Percentiles rank a stretch among this genome's conserved stretches.
phyloP scores from a whole-genome alignment of 768 basidiomycete genomes.

The Leucocoprinus birnbaumii region DNA sequence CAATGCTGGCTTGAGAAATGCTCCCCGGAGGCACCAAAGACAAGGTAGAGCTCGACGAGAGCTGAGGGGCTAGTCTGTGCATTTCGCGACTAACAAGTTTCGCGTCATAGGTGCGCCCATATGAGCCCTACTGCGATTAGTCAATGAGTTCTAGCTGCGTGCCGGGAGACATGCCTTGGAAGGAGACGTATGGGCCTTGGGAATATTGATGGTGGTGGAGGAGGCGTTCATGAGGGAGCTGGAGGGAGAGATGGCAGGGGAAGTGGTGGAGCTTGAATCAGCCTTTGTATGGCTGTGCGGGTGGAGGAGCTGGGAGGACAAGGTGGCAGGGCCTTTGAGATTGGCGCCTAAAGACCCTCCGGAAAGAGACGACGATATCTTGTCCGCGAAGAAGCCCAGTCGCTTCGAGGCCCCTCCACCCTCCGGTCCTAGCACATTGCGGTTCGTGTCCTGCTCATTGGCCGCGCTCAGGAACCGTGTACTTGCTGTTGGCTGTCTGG shows the following conservation, averaged over 20 bases:
- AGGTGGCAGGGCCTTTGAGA: conserved; percentile 26
- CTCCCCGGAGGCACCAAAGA: conserved; percentile 38
- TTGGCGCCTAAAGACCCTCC: conserved; percentile 20
- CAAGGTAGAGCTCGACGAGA: conserved; percentile 46
- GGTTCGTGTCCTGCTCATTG: conserved; percentile 29
- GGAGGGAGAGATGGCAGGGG: conserved; percentile 21
- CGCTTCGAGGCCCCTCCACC: conserved; percentile 32
- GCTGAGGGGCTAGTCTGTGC: conserved; percentile 65
- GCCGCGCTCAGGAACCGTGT: conserved; percentile 29
- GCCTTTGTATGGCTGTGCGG: conserved; percentile 35
- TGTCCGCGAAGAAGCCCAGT: conserved; percentile 40
- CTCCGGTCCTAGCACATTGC: conserved; percentile 27
- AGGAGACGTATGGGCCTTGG: conserved; percentile 47
- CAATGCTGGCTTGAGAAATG: conserved; percentile 32
- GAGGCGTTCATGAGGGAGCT: conserved; percentile 30
- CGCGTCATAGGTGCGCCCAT: conserved; percentile 74
- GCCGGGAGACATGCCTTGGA: conserved; percentile 32
- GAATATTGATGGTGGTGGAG: conserved; percentile 25
- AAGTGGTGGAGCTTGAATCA: conserved; percentile 27
- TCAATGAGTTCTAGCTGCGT: not conserved
- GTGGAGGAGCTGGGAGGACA: conserved; percentile 32
- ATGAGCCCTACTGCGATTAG: conserved; percentile 37
- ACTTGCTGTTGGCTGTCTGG: conserved; percentile 41
- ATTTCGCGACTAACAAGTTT: conserved; percentile 83
- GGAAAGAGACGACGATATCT: conserved; percentile 37